These are phyloP conservation scores for Hibiscus tridactylites DNA, from an alignment of 345 rosid genomes.

Conservation along the genomic window DNA sequence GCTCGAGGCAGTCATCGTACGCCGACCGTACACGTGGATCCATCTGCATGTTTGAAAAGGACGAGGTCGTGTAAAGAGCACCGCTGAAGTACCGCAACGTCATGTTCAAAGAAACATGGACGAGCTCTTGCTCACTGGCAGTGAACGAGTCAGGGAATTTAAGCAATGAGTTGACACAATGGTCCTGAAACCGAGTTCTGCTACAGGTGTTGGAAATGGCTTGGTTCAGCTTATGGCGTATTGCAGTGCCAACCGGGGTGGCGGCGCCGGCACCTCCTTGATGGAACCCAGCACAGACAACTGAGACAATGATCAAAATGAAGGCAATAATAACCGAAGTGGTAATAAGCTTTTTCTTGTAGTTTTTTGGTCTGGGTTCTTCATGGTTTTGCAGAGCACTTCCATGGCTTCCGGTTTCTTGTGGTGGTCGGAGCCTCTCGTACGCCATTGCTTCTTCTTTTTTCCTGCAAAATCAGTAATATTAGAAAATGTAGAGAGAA, in stretches of 20 bases:
- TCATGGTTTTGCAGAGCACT: no score
- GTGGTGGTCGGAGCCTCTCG: no score
- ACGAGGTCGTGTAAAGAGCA: slow-evolving; percentile 58
- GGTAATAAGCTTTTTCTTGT: no score
- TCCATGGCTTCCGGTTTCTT: no score
- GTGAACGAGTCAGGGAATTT: slow-evolving; percentile 51
- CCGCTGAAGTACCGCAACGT: slow-evolving; percentile 70
- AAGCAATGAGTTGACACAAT: slow-evolving; percentile 61
- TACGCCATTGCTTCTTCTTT: no score
- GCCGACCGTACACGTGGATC: slow-evolving; percentile 60
- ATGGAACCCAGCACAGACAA: no score
- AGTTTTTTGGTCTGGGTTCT: no score
- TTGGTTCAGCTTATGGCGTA: slow-evolving; percentile 46
- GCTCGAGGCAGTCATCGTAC: slow-evolving; percentile 80
- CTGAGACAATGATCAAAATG: no score
- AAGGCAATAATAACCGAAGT: no score
- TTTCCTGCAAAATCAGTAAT: no score
- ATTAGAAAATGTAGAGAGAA: no score
- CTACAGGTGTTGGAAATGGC: slow-evolving; percentile 65
- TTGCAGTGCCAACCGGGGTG: not conserved
- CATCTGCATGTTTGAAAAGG: slow-evolving; percentile 49
- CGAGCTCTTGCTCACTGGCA: slow-evolving; percentile 58
- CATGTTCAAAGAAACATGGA: slow-evolving; percentile 90
- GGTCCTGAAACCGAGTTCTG: slow-evolving; percentile 48
- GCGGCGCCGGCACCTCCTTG: slow-evolving; percentile 10